Evolutionary conservation across 306 rosid species (phyloP).

Genomic region (Potentilla sterilis): DNA sequence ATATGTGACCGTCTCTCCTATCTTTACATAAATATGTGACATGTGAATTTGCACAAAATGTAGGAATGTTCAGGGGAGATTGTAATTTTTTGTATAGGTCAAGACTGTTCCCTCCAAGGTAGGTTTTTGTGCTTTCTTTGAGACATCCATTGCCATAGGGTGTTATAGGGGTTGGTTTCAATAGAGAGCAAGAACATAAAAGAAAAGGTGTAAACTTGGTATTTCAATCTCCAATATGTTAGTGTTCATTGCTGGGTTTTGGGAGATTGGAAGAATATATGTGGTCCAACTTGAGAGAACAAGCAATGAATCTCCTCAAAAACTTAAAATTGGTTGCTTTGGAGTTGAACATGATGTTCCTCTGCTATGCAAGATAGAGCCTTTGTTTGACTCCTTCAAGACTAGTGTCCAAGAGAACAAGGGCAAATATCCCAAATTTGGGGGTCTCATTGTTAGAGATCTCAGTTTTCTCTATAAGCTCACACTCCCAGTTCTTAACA

Average conservation of each 20-base stretch:
- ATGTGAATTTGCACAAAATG: slow-evolving; percentile 19
- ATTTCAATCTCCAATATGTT: slow-evolving; percentile 8
- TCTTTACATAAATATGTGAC: not conserved
- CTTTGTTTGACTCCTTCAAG: slow-evolving; percentile 26
- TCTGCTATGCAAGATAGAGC: slow-evolving; percentile 27
- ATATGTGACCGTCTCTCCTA: not conserved
- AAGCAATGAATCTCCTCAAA: slow-evolving; percentile 32
- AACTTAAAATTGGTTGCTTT: slow-evolving; percentile 25
- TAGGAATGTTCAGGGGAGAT: slow-evolving; percentile 31
- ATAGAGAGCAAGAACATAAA: not conserved
- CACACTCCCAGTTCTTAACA: slow-evolving; percentile 23
- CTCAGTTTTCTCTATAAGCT: slow-evolving; percentile 24
- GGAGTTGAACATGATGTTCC: slow-evolving; percentile 23
- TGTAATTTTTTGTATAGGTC: slow-evolving; percentile 1
- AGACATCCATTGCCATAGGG: slow-evolving; percentile 12
- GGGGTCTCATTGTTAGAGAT: slow-evolving; percentile 18
- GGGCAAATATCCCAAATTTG: slow-evolving; percentile 25
- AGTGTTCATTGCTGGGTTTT: slow-evolving; percentile 28
- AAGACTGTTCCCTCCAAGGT: slow-evolving; percentile 11
- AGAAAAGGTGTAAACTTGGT: not conserved
- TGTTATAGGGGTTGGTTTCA: slow-evolving; percentile 15
- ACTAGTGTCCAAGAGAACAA: slow-evolving; percentile 34
- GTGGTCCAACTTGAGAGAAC: slow-evolving; percentile 27
- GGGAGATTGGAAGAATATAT: slow-evolving; percentile 25
- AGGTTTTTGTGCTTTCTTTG: slow-evolving; percentile 20